Base-by-base conservation (phyloP, 1,284 basidiomycete genomes). In the Fomitopsis pinicola region DNA sequence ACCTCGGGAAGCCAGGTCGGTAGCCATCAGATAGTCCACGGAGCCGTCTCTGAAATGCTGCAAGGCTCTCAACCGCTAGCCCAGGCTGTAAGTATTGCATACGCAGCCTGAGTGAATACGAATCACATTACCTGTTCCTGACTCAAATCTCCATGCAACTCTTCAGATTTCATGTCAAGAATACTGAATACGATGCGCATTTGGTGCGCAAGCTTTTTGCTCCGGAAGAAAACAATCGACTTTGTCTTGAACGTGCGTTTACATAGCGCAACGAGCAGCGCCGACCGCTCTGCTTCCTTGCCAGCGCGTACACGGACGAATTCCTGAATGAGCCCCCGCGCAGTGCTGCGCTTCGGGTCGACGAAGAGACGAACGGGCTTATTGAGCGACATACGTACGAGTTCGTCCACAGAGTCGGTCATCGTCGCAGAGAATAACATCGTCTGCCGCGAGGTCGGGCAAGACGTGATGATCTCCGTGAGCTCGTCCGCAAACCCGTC, bases 341-440 rank as follows among this genome's bases (percentile, higher is more conserved):
- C 95, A 0, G 94, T 97, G 42, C 84, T 88, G 60, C 92, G 86
- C 73, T 95, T 95, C 7, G 94, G 94, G 72, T 99, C 97, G 38
- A 99, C 95, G 73, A 98, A 98, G 33, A 99, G 82, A 45, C 95
- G 85, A 28, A 97, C 93, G 3, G 97, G 97, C 72, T 90, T 93
- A 72, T 94, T 89, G 55, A 99, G 80, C 17, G 92, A 94, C 82
- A 98, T 91, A 69, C 88, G 87, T 60, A 98, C 92, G 48, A 99
- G 85, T 71, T 95, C 91, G 70, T 98, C 95, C 8, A 99, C 92
- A 1, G 91, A 91, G 75, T 98, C 97, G 1, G 95, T 97, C 91
- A 98, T 98, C 1, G 97, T 99, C 1, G 97, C 97, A 0, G 95
- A 97, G 77, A 99, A 99, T 30, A 99, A 82, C 95, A 99, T 97